Evolutionary conservation across 1,284 basidiomycete genomes (phyloP).

Genomic region (Sphagnurus paluster): DNA sequence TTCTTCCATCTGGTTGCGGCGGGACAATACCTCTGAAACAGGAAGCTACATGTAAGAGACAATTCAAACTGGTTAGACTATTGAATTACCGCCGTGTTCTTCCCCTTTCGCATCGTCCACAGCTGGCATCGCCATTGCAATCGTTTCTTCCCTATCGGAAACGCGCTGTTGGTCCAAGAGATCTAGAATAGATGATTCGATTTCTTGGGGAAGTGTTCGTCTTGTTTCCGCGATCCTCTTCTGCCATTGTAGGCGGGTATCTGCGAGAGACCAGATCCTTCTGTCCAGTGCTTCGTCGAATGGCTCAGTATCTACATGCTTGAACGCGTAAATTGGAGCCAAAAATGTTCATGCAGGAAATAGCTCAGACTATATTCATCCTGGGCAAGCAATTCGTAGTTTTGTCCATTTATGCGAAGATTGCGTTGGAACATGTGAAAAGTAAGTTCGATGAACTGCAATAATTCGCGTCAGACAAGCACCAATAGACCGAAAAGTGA

Average conservation of each 20-base stretch:
- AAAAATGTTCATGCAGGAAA: not conserved
- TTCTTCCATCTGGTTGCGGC: slow-evolving; percentile 23
- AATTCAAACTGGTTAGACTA: not conserved
- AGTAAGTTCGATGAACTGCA: slow-evolving; percentile 59
- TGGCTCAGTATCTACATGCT: slow-evolving; percentile 69
- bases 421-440: slow-evolving; percentile 70
- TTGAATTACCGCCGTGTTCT: slow-evolving; percentile 23
- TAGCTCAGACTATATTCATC: slow-evolving; percentile 51
- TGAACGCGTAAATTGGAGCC: slow-evolving; percentile 4
- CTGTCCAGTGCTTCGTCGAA: slow-evolving; percentile 82
- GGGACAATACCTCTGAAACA: slow-evolving; percentile 9
- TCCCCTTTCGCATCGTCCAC: slow-evolving; percentile 19
- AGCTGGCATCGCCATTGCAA: slow-evolving; percentile 15
- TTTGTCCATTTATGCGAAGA: slow-evolving; percentile 77
- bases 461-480: slow-evolving; percentile 7
- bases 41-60: not conserved
- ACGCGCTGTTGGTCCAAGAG: slow-evolving; percentile 44
- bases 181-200: slow-evolving; percentile 48
- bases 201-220: slow-evolving; percentile 53
- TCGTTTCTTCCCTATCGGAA: slow-evolving; percentile 32
- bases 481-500: not conserved
- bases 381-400: slow-evolving; percentile 64
- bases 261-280: slow-evolving; percentile 68
- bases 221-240: slow-evolving; percentile 64
- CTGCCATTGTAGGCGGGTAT: slow-evolving; percentile 68